Base-by-base conservation (phyloP, 1,139 yeast species). In the Pneumocystis carinii region DNA sequence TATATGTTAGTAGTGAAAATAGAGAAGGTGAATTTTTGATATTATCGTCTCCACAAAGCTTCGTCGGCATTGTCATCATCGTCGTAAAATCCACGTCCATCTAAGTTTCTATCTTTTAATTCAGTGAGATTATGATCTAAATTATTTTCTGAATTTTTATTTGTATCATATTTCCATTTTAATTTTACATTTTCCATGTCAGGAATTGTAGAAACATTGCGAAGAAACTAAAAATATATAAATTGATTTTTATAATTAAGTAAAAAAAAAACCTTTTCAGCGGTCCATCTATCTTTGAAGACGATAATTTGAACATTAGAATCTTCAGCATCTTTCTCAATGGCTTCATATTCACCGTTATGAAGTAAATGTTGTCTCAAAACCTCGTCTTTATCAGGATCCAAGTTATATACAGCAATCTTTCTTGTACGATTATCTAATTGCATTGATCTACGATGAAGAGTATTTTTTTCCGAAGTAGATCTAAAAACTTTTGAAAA, bases 361-460 rank as follows among this genome's bases (percentile, higher is more conserved):
- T 65, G 67, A 53, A 64, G 66, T 59, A 62, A 68, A 39, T 29
- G 65, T 60, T 62, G 69, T 59, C 63, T 68, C 59, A 63, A 68
- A 42, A 68, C 65, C 65, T 75, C 77, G 61, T 73, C 75, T 53
- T 70, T 69, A 35, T 70, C 74, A 2, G 66, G 66, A 1, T 73
- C 63, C 1, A 75, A 68, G 1, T 74, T 73, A 5, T 66, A 64
- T n/a, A 77, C 73, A 7, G 68, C 64, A 4, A 77, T 74, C 32
- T 71, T 68, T 63, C 71, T 74, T 3, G 80, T 78, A 15, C 80
- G 73, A 53, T 75, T 68, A 67, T 77, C 80, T 36, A 77, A 70
- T 62, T 69, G 73, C 64, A 65, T 60, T 12, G 68, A 68, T 12
- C 55, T n/a, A 24, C 27, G 27, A 24, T 10, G 27, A 48, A 48